phyloP scores from a whole-genome alignment of 768 basidiomycete genomes.

The Harrya chromipes region DNA sequence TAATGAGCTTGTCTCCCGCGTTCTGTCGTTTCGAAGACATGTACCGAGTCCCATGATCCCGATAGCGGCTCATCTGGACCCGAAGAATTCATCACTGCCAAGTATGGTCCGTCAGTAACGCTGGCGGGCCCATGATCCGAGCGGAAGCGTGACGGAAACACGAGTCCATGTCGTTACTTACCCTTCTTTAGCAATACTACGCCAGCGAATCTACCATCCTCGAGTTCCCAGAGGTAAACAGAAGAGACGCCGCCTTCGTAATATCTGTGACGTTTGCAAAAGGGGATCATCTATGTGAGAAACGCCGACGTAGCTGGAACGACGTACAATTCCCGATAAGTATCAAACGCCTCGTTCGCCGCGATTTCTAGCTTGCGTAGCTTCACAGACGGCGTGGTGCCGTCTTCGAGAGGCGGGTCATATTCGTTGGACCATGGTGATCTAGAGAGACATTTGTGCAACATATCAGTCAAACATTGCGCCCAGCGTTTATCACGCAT shows the following conservation, averaged over 20 bases:
- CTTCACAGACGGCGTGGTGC: constrained; percentile 78
- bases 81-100: constrained; percentile 58
- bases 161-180: constrained; percentile 32
- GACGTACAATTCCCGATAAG: constrained; percentile 88
- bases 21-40: constrained; percentile 94
- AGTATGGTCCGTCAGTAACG: constrained; percentile 2
- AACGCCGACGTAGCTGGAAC: background rate
- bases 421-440: constrained; percentile 99
- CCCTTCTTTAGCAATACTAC: constrained; percentile 96
- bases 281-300: background rate
- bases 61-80: constrained; percentile 60
- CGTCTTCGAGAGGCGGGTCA: constrained; percentile 85
- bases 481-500: too few species aligned
- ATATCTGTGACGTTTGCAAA: constrained; percentile 53
- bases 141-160: constrained; percentile 3
- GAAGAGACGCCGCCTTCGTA: constrained; percentile 98
- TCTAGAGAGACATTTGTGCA: constrained; percentile 40
- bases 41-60: constrained; percentile 97
- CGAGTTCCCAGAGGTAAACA: constrained; percentile 97
- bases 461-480: too few species aligned
- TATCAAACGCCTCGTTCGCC: constrained; percentile 96
- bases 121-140: background rate
- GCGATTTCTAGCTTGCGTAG: constrained; percentile 89
- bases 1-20: constrained; percentile 92
- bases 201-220: constrained; percentile 95